Evolutionary conservation across 805 yeast species (phyloP), one percentile per base, ranked within the genome.

Genomic region (Cyberlindnera amylophila): DNA sequence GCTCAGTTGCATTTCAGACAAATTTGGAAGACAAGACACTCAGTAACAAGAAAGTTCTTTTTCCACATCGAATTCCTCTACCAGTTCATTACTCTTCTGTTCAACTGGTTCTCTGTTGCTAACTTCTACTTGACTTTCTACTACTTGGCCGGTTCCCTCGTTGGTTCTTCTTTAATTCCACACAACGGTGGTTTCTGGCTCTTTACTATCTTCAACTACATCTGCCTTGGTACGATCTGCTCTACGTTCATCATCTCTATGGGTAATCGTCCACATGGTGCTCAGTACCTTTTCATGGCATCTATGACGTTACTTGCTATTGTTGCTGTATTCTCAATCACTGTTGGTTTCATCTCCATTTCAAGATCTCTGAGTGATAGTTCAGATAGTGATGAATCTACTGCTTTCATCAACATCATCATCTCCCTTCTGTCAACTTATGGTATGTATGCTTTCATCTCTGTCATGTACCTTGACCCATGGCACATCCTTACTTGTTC

Each of bases 221-320:
- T 88, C 47, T 79, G 91, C 56, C 74, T 89, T 41, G 81, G 95
- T 61, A 83, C 86, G 15, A 72, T 93, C 53, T 81, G 93, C 11
- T 79, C 95, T n/a, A 82, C 89, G 64, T 86, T 93, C 57, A 82
- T 93, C 51, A 85, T 90, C 29, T 89, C 97, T 0, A 85, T 93
- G 77, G 99, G 99, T 50, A 93, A 93, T 59, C 76, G 98, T 57
- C 99, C 99, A 3, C 98, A 93, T 55, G 99, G 99, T 27, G 91
- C 96, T 0, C 82, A 81, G 44, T 81, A 76, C 39, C 64, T 91
- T 38, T 93, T 89, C 65, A 71, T 86, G 55, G 65, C 74, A 0
- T 74, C 90, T 27, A 86, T 93, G 65, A 68, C 82, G 2, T 64
- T 88, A 32, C 66, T 93, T 47, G 82, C 91, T 0, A 47, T 86